Base-by-base conservation (phyloP, 176 grass and related monocot genomes). In the Aegilops umbellulata region DNA sequence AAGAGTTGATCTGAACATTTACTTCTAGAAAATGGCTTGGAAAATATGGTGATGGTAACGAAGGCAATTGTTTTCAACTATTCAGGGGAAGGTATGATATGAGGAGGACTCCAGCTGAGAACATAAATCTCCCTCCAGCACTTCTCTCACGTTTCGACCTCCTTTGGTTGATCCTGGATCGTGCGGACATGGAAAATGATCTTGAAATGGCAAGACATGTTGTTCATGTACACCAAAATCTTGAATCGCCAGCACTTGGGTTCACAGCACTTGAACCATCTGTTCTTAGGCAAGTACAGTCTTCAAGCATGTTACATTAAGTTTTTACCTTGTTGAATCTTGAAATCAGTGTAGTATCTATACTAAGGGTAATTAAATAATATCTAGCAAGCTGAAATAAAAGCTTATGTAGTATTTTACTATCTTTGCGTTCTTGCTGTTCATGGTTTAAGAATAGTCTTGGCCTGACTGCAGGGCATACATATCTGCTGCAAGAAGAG, bases 121-220 rank as follows among this genome's bases (percentile, higher is more conserved):
- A 99, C 64, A 99, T 99, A 69, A 99, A 99, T 88, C 97, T 99
- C 61, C 97, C 97, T 86, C 97, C 97, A 51, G 97, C 97, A 24
- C 94, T 99, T 85, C 79, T 99, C 51, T 99, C 97, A 35, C 97
- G 97, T 84, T 99, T 99, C 1, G 97, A 99, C 32, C 87, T 99
- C 73, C 92, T 99, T 22, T 99, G 97, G 97, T 79, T 99, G 80
- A 99, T 99, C 87, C 84, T 99, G 82, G 97, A 99, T 81, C 94
- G 97, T 31, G 97, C 97, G 23, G 94, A 99, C 89, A 99, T 94
- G 94, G 97, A 99, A 79, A 96, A 58, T 60, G 97, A 99, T 91
- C 94, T 99, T 86, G 97, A 99, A 77, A 89, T 99, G 97, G 97
- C 97, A 81, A 92, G 97, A 83, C 97, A 99, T 84, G 60, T 99